Evolutionary conservation across 306 rosid species (phyloP).

Genomic region (Begonia masoniana): DNA sequence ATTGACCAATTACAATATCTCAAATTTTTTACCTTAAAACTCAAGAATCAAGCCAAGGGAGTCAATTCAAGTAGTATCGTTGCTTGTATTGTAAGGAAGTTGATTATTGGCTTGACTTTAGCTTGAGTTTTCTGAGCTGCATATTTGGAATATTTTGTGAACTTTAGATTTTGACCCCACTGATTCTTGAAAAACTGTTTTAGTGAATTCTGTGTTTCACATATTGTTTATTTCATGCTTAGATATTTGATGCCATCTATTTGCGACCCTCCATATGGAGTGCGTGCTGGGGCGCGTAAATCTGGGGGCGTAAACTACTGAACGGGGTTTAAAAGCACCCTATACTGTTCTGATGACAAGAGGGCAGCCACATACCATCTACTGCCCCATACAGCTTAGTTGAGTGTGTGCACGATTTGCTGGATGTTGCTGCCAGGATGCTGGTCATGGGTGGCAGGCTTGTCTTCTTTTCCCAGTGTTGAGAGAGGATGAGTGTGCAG

Average conservation of each 20-base stretch:
- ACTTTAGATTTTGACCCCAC: too few species aligned
- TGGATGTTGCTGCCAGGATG: constrained; percentile 83
- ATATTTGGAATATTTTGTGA: too few species aligned
- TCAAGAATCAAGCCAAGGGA: too few species aligned
- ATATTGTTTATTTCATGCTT: constrained; percentile 7
- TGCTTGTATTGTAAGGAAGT: too few species aligned
- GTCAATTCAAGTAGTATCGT: too few species aligned
- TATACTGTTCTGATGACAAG: constrained; percentile 77
- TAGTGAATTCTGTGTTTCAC: not conserved
- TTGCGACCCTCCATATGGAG: constrained; percentile 99
- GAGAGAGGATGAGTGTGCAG: constrained; percentile 55
- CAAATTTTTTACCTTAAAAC: too few species aligned
- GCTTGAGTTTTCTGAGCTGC: too few species aligned
- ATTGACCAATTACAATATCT: too few species aligned
- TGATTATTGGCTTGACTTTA: too few species aligned
- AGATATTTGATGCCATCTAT: constrained; percentile 88
- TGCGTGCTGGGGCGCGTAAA: constrained; percentile 97
- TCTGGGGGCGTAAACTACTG: constrained; percentile 94
- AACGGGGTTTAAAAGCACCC: constrained; percentile 68
- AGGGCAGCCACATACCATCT: constrained; percentile 84
- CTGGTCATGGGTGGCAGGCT: constrained; percentile 76
- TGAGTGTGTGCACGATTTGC: constrained; percentile 94
- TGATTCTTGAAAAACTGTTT: too few species aligned
- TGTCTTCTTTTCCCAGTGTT: constrained; percentile 84
- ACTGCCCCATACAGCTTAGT: constrained; percentile 79